Evolutionary conservation across 192 early-diverging fungal genomes (phyloP), one percentile per base, ranked within the genome.

Genomic region (Coemansia javaensis): DNA sequence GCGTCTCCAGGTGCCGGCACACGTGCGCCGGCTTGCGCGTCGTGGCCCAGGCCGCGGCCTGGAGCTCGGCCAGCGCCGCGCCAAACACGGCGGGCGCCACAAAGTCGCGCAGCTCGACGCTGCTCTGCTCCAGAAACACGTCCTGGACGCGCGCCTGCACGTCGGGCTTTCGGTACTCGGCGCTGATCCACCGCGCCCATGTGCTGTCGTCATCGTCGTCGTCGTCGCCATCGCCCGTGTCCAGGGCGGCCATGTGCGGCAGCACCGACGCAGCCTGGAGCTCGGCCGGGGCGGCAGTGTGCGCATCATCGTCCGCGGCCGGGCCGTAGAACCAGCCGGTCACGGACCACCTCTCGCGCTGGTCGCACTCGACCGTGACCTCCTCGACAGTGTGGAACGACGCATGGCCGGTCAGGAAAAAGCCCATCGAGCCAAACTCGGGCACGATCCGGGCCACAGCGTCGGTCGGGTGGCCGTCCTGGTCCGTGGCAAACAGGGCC

Each of bases 251-350:
- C 5, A 58, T 12, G 2, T 36, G 31, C 3, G 59, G 50, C 10
- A 69, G 22, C 0, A 56, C n/a, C n/a, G n/a, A n/a, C n/a, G n/a
- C n/a, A n/a, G n/a, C n/a, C n/a, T 37, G 0, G 58, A 57, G 5
- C 47, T 25, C 12, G 53, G 51, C 13, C 62, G 52, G 2, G 32
- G 35, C 14, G 34, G 28, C 9, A 44, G 16, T 23, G n/a, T 2
- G 15, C 25, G 28, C 35, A 15, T 23, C 25, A 17, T 39, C 21
- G 10, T 20, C 6, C 1, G 12, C 55, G 0, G 36, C 56, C 0
- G 81, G 76, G 0, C 83, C 83, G 44, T 85, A 80, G 63, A 85
- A 78, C 83, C 83, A 85, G 2, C 83, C 83, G 5, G 81, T 81
- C 15, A 85, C 81, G 0, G 83, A 85, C 48, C 78, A 69, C 10